Conservation (phyloP, 1,284 basidiomycete species). For the Rhodotorula sp. region DNA sequence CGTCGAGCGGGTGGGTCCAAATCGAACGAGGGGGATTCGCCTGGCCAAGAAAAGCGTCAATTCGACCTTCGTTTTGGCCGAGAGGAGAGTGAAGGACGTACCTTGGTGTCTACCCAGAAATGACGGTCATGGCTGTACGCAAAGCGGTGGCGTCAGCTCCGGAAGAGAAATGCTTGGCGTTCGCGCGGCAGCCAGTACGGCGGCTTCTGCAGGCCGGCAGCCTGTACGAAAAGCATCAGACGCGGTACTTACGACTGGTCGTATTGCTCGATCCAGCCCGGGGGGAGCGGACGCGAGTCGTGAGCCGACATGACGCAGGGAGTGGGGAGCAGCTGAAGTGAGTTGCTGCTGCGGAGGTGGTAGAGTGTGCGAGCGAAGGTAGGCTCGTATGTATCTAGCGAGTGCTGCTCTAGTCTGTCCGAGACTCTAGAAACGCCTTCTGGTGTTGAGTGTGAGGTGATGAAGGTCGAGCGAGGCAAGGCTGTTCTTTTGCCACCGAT, state of each 20-base stretch:
- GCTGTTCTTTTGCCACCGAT: too few species aligned
- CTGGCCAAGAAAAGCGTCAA: neutral
- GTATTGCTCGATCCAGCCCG: slow-evolving; percentile 26
- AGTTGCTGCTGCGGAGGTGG: too few species aligned
- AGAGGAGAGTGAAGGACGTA: neutral
- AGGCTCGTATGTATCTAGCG: too few species aligned
- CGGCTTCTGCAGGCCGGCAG: too few species aligned
- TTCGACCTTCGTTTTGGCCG: neutral
- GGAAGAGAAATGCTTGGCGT: neutral
- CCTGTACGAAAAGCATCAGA: neutral
- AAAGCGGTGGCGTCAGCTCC: neutral
- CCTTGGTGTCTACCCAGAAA: slow-evolving; percentile 31
- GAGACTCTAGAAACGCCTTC: too few species aligned
- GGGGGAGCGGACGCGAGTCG: slow-evolving; percentile 20
- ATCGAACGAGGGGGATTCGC: slow-evolving; percentile 48
- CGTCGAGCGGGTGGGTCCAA: slow-evolving; percentile 49
- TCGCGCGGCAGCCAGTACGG: too few species aligned
- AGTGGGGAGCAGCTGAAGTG: neutral
- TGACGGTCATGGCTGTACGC: slow-evolving; percentile 10
- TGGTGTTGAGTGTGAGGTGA: too few species aligned
- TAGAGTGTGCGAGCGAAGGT: too few species aligned
- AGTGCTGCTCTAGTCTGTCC: too few species aligned
- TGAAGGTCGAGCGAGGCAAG: too few species aligned
- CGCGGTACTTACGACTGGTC: neutral
- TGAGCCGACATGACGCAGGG: neutral